Percentiles rank a stretch among this genome's conserved stretches.
Conservation (phyloP, 179 eudicot species). For the Pouteria campechiana region DNA sequence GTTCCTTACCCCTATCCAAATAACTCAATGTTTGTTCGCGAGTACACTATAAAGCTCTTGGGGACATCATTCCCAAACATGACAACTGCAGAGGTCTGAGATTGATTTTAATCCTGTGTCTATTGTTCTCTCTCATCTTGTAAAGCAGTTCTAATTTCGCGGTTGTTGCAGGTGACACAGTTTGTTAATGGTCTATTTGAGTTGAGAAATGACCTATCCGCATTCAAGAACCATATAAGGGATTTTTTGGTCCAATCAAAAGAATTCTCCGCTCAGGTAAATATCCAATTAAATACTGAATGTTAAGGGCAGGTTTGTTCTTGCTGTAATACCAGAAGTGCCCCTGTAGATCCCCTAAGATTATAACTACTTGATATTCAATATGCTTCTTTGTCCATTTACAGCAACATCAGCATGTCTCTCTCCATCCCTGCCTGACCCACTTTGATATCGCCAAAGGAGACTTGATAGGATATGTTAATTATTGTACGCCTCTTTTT, state of each 20-base stretch:
- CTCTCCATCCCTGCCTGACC: too few species aligned
- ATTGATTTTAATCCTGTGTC: not conserved
- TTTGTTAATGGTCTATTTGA: slow-evolving; percentile 83
- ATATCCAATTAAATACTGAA: not conserved
- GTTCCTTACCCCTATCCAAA: slow-evolving; percentile 67
- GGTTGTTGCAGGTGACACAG: slow-evolving; percentile 54
- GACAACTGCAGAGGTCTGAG: slow-evolving; percentile 64
- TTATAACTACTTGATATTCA: too few species aligned
- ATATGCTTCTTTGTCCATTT: too few species aligned
- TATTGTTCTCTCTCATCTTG: not conserved
- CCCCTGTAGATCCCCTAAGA: too few species aligned
- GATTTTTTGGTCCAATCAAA: slow-evolving; percentile 96
- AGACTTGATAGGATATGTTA: too few species aligned
- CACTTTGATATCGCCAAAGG: too few species aligned
- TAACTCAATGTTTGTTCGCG: slow-evolving; percentile 63
- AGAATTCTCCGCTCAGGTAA: slow-evolving; percentile 96
- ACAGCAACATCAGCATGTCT: too few species aligned
- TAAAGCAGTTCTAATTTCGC: slow-evolving; percentile 2
- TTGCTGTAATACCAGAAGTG: too few species aligned
- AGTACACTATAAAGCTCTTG: slow-evolving; percentile 82
- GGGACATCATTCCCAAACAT: slow-evolving; percentile 90
- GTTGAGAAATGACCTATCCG: slow-evolving; percentile 59
- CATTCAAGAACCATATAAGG: slow-evolving; percentile 87
- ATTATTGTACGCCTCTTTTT: too few species aligned
- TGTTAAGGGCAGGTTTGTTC: not conserved